Percentiles rank a stretch among this genome's conserved stretches.
Evolutionary conservation across 768 basidiomycete species (phyloP).

Genomic region (Panus rudis): DNA sequence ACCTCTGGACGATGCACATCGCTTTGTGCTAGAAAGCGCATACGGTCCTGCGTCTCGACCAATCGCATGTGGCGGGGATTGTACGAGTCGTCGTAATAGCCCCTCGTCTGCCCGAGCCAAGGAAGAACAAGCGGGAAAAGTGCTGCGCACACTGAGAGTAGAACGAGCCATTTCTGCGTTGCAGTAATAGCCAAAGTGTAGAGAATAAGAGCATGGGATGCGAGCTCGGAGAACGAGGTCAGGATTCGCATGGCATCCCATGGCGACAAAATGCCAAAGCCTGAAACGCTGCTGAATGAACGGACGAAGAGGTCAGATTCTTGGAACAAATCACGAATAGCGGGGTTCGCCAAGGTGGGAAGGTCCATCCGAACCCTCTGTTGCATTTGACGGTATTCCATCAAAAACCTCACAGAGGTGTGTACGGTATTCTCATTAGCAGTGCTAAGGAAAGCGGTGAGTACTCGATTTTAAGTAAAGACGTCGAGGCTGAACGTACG

Average conservation of each 20-base stretch:
- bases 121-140: conserved; percentile 49
- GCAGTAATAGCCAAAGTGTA: conserved; percentile 50
- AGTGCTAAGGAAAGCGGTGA: conserved; percentile 33
- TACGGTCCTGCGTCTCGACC: conserved; percentile 64
- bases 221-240: conserved; percentile 62
- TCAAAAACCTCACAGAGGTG: conserved; percentile 62
- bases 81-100: conserved; percentile 37
- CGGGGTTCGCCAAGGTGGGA: conserved; percentile 70
- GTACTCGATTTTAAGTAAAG: background rate
- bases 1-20: conserved; percentile 77
- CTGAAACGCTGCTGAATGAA: conserved; percentile 66
- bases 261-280: conserved; percentile 75
- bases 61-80: conserved; percentile 54
- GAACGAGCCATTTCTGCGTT: conserved; percentile 48
- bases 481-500: conserved; percentile 43
- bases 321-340: conserved; percentile 70
- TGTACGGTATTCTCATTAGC: conserved; percentile 70
- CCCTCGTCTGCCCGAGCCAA: conserved; percentile 32
- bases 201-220: conserved; percentile 65
- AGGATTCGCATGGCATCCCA: conserved; percentile 73
- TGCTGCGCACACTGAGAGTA: conserved; percentile 56
- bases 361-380: conserved; percentile 72
- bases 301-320: conserved; percentile 82
- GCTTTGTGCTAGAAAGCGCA: conserved; percentile 70
- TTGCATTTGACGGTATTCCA: conserved; percentile 75